Evolutionary conservation across 2,329 filamentous ascomycete genomes (phyloP).

Genomic region (Pseudogymnoascus sp.): DNA sequence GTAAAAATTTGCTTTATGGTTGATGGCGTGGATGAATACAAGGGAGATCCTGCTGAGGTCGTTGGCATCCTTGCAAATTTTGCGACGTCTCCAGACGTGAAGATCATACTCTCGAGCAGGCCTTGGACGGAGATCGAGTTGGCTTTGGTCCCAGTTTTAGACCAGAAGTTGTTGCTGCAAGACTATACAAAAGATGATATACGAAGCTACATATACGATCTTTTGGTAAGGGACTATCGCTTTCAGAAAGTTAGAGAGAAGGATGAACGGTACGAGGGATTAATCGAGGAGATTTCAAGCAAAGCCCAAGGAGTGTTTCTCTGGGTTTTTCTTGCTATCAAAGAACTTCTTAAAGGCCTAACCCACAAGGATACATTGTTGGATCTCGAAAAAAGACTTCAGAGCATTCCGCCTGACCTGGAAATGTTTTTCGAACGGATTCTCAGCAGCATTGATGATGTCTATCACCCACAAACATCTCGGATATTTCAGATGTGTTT

Average conservation of each 20-base stretch:
- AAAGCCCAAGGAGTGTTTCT: conserved; percentile 12
- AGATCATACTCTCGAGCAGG: conserved; percentile 17
- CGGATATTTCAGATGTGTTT: conserved; percentile 12
- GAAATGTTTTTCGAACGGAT: conserved; percentile 20
- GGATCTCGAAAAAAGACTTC: conserved; percentile 19
- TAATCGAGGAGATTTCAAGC: background rate
- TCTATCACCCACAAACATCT: conserved; percentile 17
- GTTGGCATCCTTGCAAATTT: conserved; percentile 6
- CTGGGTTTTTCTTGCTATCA: conserved; percentile 15
- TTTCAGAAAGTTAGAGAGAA: background rate
- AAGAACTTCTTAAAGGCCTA: conserved; percentile 8
- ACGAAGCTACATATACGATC: background rate
- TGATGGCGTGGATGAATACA: conserved; percentile 20
- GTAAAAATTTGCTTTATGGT: conserved; percentile 16
- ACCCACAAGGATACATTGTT: conserved; percentile 15
- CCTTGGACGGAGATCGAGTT: conserved; percentile 15
- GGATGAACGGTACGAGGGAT: background rate
- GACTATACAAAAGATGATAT: background rate
- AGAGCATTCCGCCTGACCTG: conserved; percentile 18
- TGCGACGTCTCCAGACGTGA: conserved; percentile 10
- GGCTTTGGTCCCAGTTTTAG: background rate
- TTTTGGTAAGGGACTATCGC: background rate
- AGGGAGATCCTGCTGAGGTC: conserved; percentile 9
- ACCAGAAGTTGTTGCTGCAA: background rate
- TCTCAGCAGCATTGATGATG: conserved; percentile 15